Base-by-base conservation (phyloP, 352 stramenopile species). In the Phytophthora aleatoria region DNA sequence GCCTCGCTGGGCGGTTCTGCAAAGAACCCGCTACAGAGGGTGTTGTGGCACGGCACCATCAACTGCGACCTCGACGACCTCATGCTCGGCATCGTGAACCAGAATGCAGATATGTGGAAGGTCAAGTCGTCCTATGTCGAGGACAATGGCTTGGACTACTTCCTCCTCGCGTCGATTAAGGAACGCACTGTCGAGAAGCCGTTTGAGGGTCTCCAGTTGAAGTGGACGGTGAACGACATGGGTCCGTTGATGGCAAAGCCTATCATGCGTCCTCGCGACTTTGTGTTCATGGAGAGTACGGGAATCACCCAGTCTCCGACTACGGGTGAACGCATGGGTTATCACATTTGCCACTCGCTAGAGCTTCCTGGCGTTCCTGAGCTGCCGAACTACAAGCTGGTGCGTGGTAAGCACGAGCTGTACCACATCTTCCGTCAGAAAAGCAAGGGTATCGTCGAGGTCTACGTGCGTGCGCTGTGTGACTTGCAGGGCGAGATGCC, bases 51-150 rank as follows among this genome's bases (percentile, higher is more conserved):
- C 60, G 81, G 81, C 28, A 76, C 70, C 11, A 64, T 81, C 55
- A 76, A 78, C 59, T 76, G 71, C 57, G 67, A 77, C 26, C 71
- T 83, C 1, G 71, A 83, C 35, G 74, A 83, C 16, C 61, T 83
- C 27, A 78, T 83, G 71, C 66, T 77, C 26, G 71, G 74, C 1
- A 51, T 74, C 10, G 44, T 74, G 9, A 70, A 68, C 48, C 64
- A 73, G 28, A 76, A 72, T 15, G 49, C 69, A 33, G 67, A 79
- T n/a, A 63, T 67, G 59, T 76, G 69, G 67, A 68, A 75, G 45
- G 62, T 83, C 65, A 77, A 74, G 47, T 79, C 72, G 10, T 79
- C 75, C 0, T 81, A 88, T 52, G 61, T 87, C 0, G 54, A 81
- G 10, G 71, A 79, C 57, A 76, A 76, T 33, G 58, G 62, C 0